Evolutionary conservation across 805 yeast genomes (phyloP).

Genomic region (Blastobotrys parvus): DNA sequence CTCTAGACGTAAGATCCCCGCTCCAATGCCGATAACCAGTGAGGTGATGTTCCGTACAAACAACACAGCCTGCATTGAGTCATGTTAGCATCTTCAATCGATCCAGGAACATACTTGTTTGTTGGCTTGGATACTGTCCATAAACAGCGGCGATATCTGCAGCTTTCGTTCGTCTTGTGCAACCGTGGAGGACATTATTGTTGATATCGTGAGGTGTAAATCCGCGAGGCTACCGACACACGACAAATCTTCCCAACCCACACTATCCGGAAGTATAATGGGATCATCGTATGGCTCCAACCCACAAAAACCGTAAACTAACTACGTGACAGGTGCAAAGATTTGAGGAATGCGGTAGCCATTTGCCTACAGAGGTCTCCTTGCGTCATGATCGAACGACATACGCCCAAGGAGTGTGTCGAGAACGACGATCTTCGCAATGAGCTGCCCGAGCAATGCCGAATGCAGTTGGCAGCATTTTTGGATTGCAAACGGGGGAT

Average conservation of each 20-base stretch:
- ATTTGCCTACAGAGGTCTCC: conserved; percentile 94
- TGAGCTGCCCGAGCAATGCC: conserved; percentile 81
- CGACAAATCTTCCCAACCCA: too few relatives aligned
- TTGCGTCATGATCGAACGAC: conserved; percentile 82
- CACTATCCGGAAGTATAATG: too few relatives aligned
- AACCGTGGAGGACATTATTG: not conserved
- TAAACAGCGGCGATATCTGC: conserved; percentile 11
- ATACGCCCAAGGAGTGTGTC: conserved; percentile 83
- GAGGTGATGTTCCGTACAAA: conserved; percentile 40
- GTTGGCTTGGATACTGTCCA: conserved; percentile 11
- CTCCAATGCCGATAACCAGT: conserved; percentile 42
- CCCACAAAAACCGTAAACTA: not conserved
- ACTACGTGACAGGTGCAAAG: conserved; percentile 60
- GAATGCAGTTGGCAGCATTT: conserved; percentile 75
- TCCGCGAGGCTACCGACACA: too few relatives aligned
- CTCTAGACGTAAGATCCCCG: conserved; percentile 47
- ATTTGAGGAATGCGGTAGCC: conserved; percentile 91
- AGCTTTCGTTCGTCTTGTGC: not conserved
- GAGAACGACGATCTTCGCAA: conserved; percentile 68
- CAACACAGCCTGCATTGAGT: conserved; percentile 10
- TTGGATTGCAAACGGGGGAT: conserved; percentile 82
- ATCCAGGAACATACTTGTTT: conserved; percentile 9
- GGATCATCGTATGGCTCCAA: not conserved
- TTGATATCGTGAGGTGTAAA: not conserved
- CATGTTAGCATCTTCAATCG: not conserved